phyloP scores from a whole-genome alignment of 495 filamentous ascomycete genomes.

The Aspergillus heteromorphus region DNA sequence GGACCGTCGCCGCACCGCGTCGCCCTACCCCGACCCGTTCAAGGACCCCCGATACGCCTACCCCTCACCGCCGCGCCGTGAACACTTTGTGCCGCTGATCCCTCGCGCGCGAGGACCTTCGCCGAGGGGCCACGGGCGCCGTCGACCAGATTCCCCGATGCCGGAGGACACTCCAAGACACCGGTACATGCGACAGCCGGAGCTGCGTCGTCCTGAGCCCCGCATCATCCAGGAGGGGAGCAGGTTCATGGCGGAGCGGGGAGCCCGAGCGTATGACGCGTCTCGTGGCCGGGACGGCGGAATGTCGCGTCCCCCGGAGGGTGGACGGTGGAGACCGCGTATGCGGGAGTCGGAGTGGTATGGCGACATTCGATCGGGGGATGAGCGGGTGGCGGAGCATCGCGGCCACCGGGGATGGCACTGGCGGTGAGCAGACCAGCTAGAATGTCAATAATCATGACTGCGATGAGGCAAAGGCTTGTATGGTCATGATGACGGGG shows the following conservation, averaged over 20 bases:
- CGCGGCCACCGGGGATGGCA: not conserved
- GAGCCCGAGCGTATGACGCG: not conserved
- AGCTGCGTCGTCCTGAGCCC: not conserved
- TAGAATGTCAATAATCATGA: not conserved
- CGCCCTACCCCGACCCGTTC: not conserved
- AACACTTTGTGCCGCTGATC: not conserved
- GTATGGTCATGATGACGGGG: not conserved
- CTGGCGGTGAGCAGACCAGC: not conserved
- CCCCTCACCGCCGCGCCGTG: not conserved
- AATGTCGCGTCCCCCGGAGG: not conserved
- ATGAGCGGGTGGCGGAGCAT: not conserved
- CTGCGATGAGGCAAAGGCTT: no score
- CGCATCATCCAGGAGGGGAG: not conserved
- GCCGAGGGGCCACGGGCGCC: no score
- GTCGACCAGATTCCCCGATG: not conserved
- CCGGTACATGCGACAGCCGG: no score
- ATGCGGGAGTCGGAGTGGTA: not conserved
- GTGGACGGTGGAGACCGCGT: not conserved
- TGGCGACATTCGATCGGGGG: not conserved
- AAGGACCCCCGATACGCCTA: not conserved
- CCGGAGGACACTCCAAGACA: not conserved
- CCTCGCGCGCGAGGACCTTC: no score
- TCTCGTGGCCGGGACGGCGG: not conserved
- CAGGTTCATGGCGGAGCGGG: not conserved
- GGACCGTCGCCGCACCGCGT: not conserved